A percentile compares a stretch with the other conserved stretches of the same genome.
Conservation (phyloP, 2,329 filamentous ascomycete genomes). For the Arthrobotrys conoides region DNA sequence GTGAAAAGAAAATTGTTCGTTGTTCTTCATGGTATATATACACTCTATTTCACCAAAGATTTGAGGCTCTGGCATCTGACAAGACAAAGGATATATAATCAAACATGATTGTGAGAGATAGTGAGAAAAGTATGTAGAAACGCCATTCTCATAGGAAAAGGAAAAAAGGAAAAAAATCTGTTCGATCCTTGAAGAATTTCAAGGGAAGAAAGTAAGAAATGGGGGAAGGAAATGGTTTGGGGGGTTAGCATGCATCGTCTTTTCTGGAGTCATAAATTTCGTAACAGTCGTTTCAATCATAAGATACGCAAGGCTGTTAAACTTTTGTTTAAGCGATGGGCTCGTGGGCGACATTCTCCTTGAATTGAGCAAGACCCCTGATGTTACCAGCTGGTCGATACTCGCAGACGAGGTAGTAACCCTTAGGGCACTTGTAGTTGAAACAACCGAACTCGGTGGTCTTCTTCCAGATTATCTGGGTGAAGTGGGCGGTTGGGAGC, state of each 20-base stretch:
- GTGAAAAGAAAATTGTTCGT: background rate
- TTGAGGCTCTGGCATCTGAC: background rate
- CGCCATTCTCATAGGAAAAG: constrained; percentile 10
- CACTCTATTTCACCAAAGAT: constrained; percentile 5
- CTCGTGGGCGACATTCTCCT: constrained; percentile 40
- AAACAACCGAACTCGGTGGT: constrained; percentile 76
- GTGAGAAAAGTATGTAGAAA: constrained; percentile 18
- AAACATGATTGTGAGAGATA: background rate
- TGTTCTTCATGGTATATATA: constrained; percentile 21
- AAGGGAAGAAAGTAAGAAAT: background rate
- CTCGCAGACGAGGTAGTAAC: constrained; percentile 50
- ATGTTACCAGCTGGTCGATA: constrained; percentile 46
- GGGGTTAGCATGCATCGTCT: constrained; percentile 9
- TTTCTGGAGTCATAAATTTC: constrained; percentile 7
- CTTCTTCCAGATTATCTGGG: constrained; percentile 80
- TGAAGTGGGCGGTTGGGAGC: constrained; percentile 57
- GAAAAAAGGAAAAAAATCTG: background rate
- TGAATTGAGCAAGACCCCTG: constrained; percentile 21
- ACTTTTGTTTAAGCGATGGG: constrained; percentile 9
- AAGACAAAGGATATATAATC: constrained; percentile 14
- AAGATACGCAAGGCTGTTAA: background rate
- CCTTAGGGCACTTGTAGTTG: constrained; percentile 36
- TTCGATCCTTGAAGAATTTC: background rate
- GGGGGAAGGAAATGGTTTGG: background rate
- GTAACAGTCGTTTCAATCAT: constrained; percentile 5